A percentile compares a stretch with the other conserved stretches of the same genome.
phyloP scores from a whole-genome alignment of 1,139 yeast species.

The Yamadazyma spencermartinsiae region DNA sequence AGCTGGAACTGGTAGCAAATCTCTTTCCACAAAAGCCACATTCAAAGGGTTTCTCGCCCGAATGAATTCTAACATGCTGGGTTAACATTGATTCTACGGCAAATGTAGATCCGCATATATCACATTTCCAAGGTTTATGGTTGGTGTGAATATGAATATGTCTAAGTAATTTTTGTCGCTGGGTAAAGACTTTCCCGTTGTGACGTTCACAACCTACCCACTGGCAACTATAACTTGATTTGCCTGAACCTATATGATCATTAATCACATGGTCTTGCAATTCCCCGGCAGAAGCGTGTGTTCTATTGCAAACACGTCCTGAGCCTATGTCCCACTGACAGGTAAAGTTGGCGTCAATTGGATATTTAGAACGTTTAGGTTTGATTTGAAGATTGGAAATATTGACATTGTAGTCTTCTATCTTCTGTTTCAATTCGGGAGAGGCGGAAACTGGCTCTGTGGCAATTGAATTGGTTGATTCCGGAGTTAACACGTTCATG shows the following conservation, averaged over 20 bases:
- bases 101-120: constrained; percentile 65
- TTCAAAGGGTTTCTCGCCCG: constrained; percentile 70
- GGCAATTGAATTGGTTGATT: constrained; percentile 9
- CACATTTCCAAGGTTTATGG: constrained; percentile 73
- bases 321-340: constrained; percentile 50
- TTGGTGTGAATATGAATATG: constrained; percentile 89
- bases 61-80: constrained; percentile 82
- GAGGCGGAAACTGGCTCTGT: neutral
- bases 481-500: constrained; percentile 15
- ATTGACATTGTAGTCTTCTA: constrained; percentile 16
- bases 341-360: constrained; percentile 27
- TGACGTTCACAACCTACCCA: constrained; percentile 81
- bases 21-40: constrained; percentile 51
- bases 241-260: constrained; percentile 73
- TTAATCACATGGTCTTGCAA: constrained; percentile 69
- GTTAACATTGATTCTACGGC: constrained; percentile 65
- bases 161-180: constrained; percentile 81
- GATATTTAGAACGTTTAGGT: constrained; percentile 20
- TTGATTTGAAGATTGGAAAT: constrained; percentile 38
- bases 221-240: constrained; percentile 64
- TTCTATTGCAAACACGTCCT: constrained; percentile 44
- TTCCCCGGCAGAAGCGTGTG: constrained; percentile 54
- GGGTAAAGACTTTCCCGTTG: constrained; percentile 62
- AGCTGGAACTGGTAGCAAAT: constrained; percentile 55
- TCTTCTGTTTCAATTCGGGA: neutral